phyloP scores from a whole-genome alignment of 352 stramenopile species.

The Globisporangium nodosum region DNA sequence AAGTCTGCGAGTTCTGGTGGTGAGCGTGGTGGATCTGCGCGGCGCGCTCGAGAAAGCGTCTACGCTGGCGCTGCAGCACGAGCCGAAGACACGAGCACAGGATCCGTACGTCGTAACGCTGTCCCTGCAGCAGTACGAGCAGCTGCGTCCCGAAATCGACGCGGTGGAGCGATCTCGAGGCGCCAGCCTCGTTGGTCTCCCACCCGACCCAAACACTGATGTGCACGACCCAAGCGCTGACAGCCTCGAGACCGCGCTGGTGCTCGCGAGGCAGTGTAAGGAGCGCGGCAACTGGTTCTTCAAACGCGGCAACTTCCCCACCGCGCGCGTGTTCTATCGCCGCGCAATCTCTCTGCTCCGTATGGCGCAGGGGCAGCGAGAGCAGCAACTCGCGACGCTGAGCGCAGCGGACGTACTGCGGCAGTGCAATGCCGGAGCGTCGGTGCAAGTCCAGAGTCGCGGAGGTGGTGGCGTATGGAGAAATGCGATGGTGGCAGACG shows the following conservation, averaged over 20 bases:
- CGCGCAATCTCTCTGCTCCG: slow-evolving; percentile 47
- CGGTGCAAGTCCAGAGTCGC: slow-evolving; percentile 35
- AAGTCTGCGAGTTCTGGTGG: slow-evolving; percentile 19
- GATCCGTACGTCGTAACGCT: slow-evolving; percentile 46
- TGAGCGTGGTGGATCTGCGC: slow-evolving; percentile 37
- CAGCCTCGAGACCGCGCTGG: slow-evolving; percentile 14
- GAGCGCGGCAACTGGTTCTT: slow-evolving; percentile 55
- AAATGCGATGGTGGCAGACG: slow-evolving; percentile 61
- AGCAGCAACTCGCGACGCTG: slow-evolving; percentile 30
- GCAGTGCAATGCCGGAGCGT: slow-evolving; percentile 47
- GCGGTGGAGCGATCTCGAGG: slow-evolving; percentile 34
- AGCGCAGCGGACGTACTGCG: slow-evolving; percentile 22
- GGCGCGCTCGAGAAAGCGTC: slow-evolving; percentile 51
- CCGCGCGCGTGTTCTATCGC: slow-evolving; percentile 55
- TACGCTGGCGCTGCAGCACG: slow-evolving; percentile 26
- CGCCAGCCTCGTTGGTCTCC: slow-evolving; percentile 45
- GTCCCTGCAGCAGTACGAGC: slow-evolving; percentile 30
- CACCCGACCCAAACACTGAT: slow-evolving; percentile 18
- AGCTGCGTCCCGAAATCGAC: slow-evolving; percentile 47
- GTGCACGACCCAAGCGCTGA: not conserved
- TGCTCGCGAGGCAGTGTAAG: slow-evolving; percentile 33
- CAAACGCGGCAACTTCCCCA: slow-evolving; percentile 48
- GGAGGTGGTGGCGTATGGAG: slow-evolving; percentile 17
- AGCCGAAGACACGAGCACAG: slow-evolving; percentile 19
- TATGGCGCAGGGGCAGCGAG: slow-evolving; percentile 34